Conservation (phyloP, 2,329 filamentous ascomycete genomes). For the Xylariaceae sp. region DNA sequence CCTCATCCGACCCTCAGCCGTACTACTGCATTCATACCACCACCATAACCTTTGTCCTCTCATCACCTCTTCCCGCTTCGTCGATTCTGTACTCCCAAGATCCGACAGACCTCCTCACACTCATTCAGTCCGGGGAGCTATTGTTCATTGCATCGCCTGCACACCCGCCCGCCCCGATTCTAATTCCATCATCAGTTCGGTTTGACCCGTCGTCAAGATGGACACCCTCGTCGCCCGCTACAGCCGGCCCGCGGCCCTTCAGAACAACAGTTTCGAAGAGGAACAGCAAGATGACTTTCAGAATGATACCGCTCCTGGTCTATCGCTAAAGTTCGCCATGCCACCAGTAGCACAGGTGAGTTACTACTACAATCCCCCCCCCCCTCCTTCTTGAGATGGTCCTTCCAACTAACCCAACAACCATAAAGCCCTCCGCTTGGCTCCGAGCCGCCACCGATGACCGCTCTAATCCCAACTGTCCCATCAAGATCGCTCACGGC, state of each 20-base stretch:
- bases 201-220: conserved; percentile 51
- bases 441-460: conserved; percentile 97
- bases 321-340: conserved; percentile 91
- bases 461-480: conserved; percentile 91
- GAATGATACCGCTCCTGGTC: conserved; percentile 64
- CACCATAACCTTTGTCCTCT: conserved; percentile 10
- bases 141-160: too few species aligned
- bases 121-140: too few species aligned
- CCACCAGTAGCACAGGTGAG: conserved; percentile 86
- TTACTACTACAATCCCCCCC: conserved; percentile 15
- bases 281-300: conserved; percentile 72
- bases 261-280: conserved; percentile 66
- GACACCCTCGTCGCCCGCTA: conserved; percentile 91
- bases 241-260: conserved; percentile 70
- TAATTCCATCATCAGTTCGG: not conserved
- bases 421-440: conserved; percentile 75
- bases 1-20: conserved; percentile 10
- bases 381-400: not conserved
- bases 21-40: conserved; percentile 6
- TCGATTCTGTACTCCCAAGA: not conserved
- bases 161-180: too few species aligned
- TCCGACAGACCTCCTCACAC: conserved; percentile 2
- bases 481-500: conserved; percentile 99
- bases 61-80: conserved; percentile 12
- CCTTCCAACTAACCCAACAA: not conserved